A percentile compares a stretch with the other conserved stretches of the same genome.
Evolutionary conservation across 495 filamentous ascomycete genomes (phyloP).

Genomic region (Penicillium herquei): DNA sequence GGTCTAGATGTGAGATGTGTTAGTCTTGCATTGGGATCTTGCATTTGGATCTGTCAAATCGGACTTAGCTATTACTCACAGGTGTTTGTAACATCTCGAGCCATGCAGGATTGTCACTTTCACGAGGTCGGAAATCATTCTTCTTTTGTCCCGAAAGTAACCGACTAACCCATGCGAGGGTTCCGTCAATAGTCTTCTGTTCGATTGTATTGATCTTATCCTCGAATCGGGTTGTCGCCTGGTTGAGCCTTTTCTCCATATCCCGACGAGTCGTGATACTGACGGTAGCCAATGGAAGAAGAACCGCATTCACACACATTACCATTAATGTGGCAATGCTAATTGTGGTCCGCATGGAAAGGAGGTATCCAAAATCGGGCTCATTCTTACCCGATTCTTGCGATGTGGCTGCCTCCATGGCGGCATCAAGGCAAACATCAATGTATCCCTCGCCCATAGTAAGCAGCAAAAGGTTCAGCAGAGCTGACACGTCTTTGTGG

Average conservation of each 20-base stretch:
- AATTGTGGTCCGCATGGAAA: conserved; percentile 73
- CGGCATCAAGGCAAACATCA: conserved; percentile 89
- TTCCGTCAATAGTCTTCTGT: conserved; percentile 80
- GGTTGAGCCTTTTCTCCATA: conserved; percentile 81
- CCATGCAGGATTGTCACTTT: conserved; percentile 70
- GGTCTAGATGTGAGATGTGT: conserved; percentile 45
- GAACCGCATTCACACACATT: conserved; percentile 81
- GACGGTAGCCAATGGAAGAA: conserved; percentile 82
- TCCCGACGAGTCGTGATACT: conserved; percentile 86
- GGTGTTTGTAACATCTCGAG: conserved; percentile 82
- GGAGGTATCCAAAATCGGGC: conserved; percentile 84
- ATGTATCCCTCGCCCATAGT: conserved; percentile 94
- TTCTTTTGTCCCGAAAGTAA: conserved; percentile 81
- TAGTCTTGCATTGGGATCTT: background rate
- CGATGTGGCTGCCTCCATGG: conserved; percentile 67
- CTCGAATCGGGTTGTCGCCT: conserved; percentile 74
- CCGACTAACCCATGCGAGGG: conserved; percentile 73
- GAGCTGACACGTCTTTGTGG: conserved; percentile 87
- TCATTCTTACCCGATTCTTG: conserved; percentile 78
- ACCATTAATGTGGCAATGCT: conserved; percentile 91
- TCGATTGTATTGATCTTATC: conserved; percentile 85
- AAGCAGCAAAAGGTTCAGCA: conserved; percentile 79
- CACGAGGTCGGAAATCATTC: conserved; percentile 86
- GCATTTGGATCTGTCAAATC: background rate
- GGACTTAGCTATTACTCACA: conserved; percentile 34